Base-by-base conservation (phyloP, 768 basidiomycete species). In the Ramaria sp. region DNA sequence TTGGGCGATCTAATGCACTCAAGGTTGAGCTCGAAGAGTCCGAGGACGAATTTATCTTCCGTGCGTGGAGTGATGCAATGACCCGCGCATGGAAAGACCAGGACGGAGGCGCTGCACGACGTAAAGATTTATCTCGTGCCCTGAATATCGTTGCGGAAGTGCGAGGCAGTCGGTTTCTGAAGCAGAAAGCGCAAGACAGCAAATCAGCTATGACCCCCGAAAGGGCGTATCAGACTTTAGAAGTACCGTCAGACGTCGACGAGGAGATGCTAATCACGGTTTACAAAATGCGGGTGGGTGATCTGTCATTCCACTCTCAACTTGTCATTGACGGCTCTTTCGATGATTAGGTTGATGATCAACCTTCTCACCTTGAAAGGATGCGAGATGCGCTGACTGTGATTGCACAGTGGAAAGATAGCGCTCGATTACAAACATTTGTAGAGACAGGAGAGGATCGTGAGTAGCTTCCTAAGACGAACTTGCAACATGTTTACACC, bases 231-330 rank as follows among this genome's bases (percentile, higher is more conserved):
- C 71, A 77, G 53, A 79, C 82, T 20, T 72, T 92, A 33, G 87
- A 86, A 61, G 75, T 86, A 27, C 81, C 84, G 7, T 70, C 72
- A 54, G 84, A 84, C n/a, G 77, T 83, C 10, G 86, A 88, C 43
- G 90, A 93, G 46, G 69, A 74, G n/a, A 86, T 88, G 79, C 66
- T 93, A 31, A 74, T 88, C 61, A 84, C 82, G 5, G 77, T 91
- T 9, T 91, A 76, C 65, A 66, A 72, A 45, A 76, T 92, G 76
- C 71, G 89, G 72, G 89, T 88, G 63, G 11, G 74, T 15, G 47
- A 52, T 52, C 56, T 4, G 54, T 54, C 39, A 20, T 53, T 20
- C 37, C 9, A n/a, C 33, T 24, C 20, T 19, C 24, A 46, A 10
- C 12, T 37, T 37, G 20, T n/a, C 33, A 15, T 22, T 48, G 12